phyloP scores from a whole-genome alignment of 1,284 basidiomycete genomes.

The Ustilago trichophora region DNA sequence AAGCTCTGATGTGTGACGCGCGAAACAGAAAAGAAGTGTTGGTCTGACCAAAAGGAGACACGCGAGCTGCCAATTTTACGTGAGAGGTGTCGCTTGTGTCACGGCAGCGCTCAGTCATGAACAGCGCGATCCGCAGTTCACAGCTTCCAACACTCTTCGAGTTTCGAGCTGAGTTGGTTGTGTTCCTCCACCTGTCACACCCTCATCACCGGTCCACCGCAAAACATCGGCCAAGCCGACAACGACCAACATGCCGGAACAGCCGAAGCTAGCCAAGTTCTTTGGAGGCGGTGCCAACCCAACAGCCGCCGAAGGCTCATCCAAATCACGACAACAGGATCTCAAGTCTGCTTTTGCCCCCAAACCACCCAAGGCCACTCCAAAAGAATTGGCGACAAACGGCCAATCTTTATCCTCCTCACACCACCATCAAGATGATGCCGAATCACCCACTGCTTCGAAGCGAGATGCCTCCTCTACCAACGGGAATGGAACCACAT shows the following conservation, averaged over 20 bases:
- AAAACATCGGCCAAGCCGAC: too few relatives aligned
- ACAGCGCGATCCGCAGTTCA: too few relatives aligned
- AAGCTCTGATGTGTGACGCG: too few relatives aligned
- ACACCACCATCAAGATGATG: not conserved
- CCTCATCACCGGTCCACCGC: too few relatives aligned
- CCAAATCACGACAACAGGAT: slow-evolving; percentile 31
- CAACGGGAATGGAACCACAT: not conserved
- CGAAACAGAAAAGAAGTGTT: too few relatives aligned
- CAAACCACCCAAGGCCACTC: slow-evolving; percentile 4
- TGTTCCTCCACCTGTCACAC: too few relatives aligned
- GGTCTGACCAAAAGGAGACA: not conserved
- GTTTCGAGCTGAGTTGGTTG: too few relatives aligned
- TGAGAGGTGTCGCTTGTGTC: too few relatives aligned
- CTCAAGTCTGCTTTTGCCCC: slow-evolving; percentile 61
- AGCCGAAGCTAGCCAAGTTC: slow-evolving; percentile 42
- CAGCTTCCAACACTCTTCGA: too few relatives aligned
- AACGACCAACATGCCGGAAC: slow-evolving; percentile 24
- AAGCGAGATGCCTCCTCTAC: slow-evolving; percentile 9
- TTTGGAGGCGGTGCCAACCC: slow-evolving; percentile 27
- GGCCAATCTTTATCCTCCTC: not conserved
- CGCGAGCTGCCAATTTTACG: too few relatives aligned
- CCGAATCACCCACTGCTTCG: not conserved
- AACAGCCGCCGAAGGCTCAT: slow-evolving; percentile 14
- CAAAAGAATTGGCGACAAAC: not conserved
- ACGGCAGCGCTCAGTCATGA: too few relatives aligned